Conservation (phyloP, 2,329 filamentous ascomycete species). For the Fusarium keratoplasticum region DNA sequence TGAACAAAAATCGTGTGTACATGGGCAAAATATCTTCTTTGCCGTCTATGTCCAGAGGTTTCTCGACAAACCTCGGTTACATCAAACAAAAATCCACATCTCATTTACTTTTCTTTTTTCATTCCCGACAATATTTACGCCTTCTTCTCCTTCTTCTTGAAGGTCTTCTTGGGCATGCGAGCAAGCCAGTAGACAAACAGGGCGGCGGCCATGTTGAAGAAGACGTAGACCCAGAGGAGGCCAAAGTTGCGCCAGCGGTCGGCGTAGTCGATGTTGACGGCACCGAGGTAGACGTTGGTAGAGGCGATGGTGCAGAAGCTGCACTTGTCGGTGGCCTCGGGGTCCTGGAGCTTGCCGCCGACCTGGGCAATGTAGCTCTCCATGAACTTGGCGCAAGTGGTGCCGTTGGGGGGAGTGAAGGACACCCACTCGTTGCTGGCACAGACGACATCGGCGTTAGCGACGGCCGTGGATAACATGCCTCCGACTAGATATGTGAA, state of each 20-base stretch:
- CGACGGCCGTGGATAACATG: conserved; percentile 77
- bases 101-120: neutral
- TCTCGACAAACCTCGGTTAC: neutral
- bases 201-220: conserved; percentile 68
- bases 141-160: conserved; percentile 50
- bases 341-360: conserved; percentile 68
- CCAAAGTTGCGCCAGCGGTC: conserved; percentile 79
- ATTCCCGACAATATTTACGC: conserved; percentile 22
- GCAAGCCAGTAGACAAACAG: conserved; percentile 68
- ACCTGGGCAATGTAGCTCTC: conserved; percentile 57
- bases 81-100: conserved; percentile 3
- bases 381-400: conserved; percentile 73
- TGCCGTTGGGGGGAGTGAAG: conserved; percentile 69
- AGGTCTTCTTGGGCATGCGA: conserved; percentile 58
- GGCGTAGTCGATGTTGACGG: conserved; percentile 63
- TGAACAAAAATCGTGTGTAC: conserved; percentile 27
- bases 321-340: conserved; percentile 62
- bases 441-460: conserved; percentile 74
- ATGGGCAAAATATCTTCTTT: conserved; percentile 20
- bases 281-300: conserved; percentile 65
- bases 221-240: conserved; percentile 68
- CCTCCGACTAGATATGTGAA: conserved; percentile 85
- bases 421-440: conserved; percentile 75
- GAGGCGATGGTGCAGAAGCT: conserved; percentile 65
- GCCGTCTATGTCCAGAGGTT: conserved; percentile 27